Conservation (phyloP, 2,329 filamentous ascomycete genomes). For the Talaromyces sp. region DNA sequence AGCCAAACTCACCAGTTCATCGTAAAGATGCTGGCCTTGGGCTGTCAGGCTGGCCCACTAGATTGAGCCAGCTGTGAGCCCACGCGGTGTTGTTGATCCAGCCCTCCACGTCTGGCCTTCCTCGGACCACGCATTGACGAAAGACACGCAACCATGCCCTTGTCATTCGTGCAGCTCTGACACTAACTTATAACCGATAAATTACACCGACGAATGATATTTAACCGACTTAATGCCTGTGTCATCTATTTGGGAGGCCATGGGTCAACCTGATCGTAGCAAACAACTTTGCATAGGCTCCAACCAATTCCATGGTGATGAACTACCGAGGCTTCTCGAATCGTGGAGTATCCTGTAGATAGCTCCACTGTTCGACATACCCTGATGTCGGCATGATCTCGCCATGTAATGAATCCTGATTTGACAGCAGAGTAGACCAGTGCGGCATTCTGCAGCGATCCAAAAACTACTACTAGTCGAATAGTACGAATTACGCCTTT, state of each 20-base stretch:
- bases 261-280: background rate
- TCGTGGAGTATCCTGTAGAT: no score
- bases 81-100: background rate
- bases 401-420: background rate
- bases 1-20: background rate
- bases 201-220: background rate
- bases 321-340: background rate
- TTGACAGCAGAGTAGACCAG: background rate
- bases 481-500: background rate
- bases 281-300: background rate
- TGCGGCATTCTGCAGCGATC: background rate
- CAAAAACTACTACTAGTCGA: background rate
- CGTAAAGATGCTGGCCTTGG: background rate
- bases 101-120: background rate
- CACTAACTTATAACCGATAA: background rate
- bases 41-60: background rate
- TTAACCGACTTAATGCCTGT: no score
- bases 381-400: background rate
- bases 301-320: background rate
- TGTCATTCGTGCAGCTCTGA: background rate
- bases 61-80: background rate
- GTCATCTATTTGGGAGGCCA: background rate
- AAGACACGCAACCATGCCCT: background rate
- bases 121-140: background rate
- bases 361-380: no score